Conservation (phyloP, 139 green algal species). For the Tetradesmus obliquus region DNA sequence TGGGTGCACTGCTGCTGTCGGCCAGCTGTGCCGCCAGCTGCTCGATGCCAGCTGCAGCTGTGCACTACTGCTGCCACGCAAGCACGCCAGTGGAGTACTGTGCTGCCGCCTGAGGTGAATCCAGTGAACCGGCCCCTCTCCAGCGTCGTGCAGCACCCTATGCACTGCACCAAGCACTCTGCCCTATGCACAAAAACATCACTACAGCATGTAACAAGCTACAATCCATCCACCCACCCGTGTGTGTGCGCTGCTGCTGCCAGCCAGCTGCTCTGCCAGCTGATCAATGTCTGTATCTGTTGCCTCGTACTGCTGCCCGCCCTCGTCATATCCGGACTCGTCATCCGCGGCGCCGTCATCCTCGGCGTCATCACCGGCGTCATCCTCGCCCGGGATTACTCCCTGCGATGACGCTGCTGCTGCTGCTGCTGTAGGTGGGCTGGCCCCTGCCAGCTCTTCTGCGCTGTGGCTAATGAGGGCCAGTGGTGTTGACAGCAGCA, state of each 20-base stretch:
- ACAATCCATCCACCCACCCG: neutral
- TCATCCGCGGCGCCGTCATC: neutral
- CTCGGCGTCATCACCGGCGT: neutral
- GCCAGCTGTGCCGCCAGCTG: constrained; percentile 2
- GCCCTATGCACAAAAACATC: no score
- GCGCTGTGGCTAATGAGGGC: neutral
- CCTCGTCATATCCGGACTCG: neutral
- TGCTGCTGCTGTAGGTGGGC: neutral
- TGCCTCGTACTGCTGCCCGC: constrained; percentile 1
- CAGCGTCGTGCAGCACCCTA: no score
- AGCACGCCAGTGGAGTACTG: no score
- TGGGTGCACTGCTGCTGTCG: constrained; percentile 5
- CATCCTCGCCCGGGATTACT: neutral
- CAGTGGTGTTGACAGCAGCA: constrained; percentile 31
- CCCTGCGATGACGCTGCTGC: neutral
- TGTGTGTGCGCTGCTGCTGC: constrained; percentile 8
- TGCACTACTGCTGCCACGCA: neutral
- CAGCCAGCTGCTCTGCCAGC: constrained; percentile 5
- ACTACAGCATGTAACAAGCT: neutral
- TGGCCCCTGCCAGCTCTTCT: neutral
- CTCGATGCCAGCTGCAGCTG: constrained; percentile 23
- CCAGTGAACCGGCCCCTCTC: no score
- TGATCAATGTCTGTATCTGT: constrained; percentile 33
- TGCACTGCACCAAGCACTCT: no score
- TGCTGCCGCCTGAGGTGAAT: no score